Base-by-base conservation (phyloP, 148 eudicot species). In the Vaccinium corymbosum region DNA sequence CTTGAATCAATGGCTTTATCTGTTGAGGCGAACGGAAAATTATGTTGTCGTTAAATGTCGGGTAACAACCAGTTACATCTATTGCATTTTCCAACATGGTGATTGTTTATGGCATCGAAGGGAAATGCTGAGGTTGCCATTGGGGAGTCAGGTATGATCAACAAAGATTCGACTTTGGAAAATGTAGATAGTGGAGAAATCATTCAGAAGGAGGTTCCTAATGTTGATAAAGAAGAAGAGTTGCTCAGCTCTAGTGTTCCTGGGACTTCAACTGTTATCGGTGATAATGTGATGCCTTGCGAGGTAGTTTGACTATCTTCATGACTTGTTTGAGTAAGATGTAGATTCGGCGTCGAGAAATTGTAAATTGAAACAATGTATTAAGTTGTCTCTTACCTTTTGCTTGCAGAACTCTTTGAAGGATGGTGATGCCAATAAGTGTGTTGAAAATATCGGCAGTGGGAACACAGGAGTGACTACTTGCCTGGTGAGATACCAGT, bases 241-340 rank as follows among this genome's bases (percentile, higher is more conserved):
- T 66, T 48, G 16, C 66, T 20, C 61, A 52, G 72, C 35, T 51
- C 81, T 81, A 75, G 19, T 64, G 57, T 20, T 61, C 53, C 64
- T 73, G 73, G 77, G 29, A 57, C 53, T 16, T 29, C 83, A 16
- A 68, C 27, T 49, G 25, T 10, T 56, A 71, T 64, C 29, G 10
- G 56, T 72, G 62, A 61, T 79, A 80, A 62, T 7, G 72, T 68
- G 51, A 73, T 83, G 86, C 88, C 83, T 79, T 83, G 84, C 73
- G 84, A 86, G 88, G 87, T 89, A 56, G 53, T 86, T 85, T 38
- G 62, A 7, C 35, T 19, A 25, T 77, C 27, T 82, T 78, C 49
- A 20, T 22, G 51, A 51, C 55, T 84, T 74, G 27, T 84, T 49
- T 42, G 19, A 13, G 27, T 68, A 17, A 10, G 48, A 46, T 50